Base-by-base conservation (phyloP, 495 filamentous ascomycete genomes). In the Penicillium salamii region DNA sequence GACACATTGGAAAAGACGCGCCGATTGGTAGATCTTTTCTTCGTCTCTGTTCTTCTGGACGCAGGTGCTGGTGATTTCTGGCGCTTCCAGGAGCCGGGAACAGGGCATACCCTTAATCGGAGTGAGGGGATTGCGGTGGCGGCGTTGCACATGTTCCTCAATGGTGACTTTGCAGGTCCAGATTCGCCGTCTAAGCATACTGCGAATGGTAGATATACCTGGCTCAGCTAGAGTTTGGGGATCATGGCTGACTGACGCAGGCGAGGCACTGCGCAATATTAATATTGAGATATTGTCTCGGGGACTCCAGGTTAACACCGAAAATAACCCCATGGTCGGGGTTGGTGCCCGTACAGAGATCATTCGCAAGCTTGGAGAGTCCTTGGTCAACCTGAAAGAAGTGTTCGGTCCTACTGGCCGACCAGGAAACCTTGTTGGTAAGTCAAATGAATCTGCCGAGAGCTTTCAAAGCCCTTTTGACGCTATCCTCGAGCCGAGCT, bases 11-110 rank as follows among this genome's bases (percentile, higher is more conserved):
- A 96, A 67, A 80, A 82, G 45, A 86, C 85, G 24, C 84, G 89
- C 21, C 79, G 90, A 47, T 74, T 95, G 42, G 72, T 95, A 31
- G 90, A 96, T 59, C 76, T 96, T 13, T 95, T 95, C 70, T 75
- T 95, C 38, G 85, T 95, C 46, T 91, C 90, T n/a, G 90, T 96
- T 13, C 75, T 96, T 35, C 79, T 96, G 5, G 90, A 96, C 65
- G 90, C 90, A 3, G 90, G 90, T 3, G 89, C 90, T 1, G 90
- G 90, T 19, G 87, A 85, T 12, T 68, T 73, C 20, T 96, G 90
- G 90, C 64, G 65, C 3, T 83, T 77, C 49, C 69, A 64, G 1
- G 79, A 79, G 55, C 75, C 77, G 7, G 69, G 66, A 28, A 76
- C 70, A 6, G 77, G 70, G 13, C 59, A 67, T 28, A 48, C 67